A percentile compares a stretch with the other conserved stretches of the same genome.
Evolutionary conservation across 306 rosid species (phyloP).

Genomic region (Dryas alaskensis): DNA sequence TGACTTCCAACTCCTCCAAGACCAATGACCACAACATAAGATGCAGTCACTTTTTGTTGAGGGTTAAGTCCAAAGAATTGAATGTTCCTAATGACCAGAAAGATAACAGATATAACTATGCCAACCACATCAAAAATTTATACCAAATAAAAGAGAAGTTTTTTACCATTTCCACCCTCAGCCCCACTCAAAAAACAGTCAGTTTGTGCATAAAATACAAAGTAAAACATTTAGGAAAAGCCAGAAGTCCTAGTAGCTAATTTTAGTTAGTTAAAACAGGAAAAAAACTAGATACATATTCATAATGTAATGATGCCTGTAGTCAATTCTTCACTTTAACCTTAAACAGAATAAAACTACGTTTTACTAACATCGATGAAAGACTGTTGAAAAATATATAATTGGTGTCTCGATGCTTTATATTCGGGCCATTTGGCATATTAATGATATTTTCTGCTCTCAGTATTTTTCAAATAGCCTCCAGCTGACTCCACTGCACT

Average conservation of each 20-base stretch:
- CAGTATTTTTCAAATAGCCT: not conserved
- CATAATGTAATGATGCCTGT: not conserved
- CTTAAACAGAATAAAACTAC: not conserved
- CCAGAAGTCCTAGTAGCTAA: not conserved
- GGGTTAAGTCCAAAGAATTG: conserved; percentile 84
- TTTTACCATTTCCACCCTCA: not conserved
- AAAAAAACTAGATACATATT: not conserved
- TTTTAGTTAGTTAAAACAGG: not conserved
- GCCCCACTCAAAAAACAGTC: not conserved
- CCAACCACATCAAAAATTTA: not conserved
- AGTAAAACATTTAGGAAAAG: not conserved
- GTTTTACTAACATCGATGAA: not conserved
- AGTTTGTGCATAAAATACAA: not conserved
- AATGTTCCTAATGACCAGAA: conserved; percentile 61
- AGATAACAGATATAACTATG: not conserved
- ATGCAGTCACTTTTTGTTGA: conserved; percentile 71
- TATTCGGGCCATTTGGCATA: not conserved
- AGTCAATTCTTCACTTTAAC: not conserved
- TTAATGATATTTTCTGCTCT: not conserved
- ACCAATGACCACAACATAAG: conserved; percentile 93
- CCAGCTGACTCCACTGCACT: not conserved
- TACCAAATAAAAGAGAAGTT: not conserved
- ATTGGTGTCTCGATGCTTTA: not conserved
- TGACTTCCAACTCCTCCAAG: conserved; percentile 99
- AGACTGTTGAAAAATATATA: not conserved